Evolutionary conservation across 2,329 filamentous ascomycete species (phyloP).

Genomic region (Diaporthe citrichinensis): DNA sequence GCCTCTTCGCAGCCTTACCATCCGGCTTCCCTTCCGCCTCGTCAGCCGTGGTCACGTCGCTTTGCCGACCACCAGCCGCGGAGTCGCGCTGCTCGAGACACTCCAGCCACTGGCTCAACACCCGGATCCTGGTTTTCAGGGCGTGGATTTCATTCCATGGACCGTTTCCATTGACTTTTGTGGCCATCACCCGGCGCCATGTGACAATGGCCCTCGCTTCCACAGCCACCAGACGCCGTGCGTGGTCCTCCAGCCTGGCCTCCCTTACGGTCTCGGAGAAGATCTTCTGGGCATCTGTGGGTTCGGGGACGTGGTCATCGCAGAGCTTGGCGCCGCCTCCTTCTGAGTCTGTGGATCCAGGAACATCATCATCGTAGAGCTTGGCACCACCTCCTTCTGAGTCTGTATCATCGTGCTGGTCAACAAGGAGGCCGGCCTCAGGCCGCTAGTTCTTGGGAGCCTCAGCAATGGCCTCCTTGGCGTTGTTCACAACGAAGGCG

Average conservation of each 20-base stretch:
- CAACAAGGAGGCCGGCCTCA: neutral
- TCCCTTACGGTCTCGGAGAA: neutral
- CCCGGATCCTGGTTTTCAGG: neutral
- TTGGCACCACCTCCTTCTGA: neutral
- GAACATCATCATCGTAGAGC: neutral
- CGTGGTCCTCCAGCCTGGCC: neutral
- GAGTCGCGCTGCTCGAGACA: neutral
- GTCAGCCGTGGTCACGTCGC: neutral
- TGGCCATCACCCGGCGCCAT: neutral
- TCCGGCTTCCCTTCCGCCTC: neutral
- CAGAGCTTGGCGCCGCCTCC: neutral
- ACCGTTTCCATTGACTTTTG: too few relatives aligned
- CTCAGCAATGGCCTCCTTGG: slow-evolving; percentile 45
- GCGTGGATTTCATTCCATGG: neutral
- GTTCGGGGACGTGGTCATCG: neutral
- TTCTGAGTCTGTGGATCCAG: neutral
- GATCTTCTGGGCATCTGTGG: neutral
- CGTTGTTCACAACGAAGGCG: slow-evolving; percentile 70
- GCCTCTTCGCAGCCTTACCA: neutral
- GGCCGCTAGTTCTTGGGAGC: slow-evolving; percentile 41
- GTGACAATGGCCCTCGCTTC: neutral
- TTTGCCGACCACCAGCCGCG: neutral
- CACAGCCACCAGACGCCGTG: neutral
- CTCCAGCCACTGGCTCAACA: neutral
- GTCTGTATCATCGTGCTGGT: neutral